These are phyloP conservation scores for Plasmopara halstedii DNA, from an alignment of 352 stramenopile species.

Conservation along the genomic window DNA sequence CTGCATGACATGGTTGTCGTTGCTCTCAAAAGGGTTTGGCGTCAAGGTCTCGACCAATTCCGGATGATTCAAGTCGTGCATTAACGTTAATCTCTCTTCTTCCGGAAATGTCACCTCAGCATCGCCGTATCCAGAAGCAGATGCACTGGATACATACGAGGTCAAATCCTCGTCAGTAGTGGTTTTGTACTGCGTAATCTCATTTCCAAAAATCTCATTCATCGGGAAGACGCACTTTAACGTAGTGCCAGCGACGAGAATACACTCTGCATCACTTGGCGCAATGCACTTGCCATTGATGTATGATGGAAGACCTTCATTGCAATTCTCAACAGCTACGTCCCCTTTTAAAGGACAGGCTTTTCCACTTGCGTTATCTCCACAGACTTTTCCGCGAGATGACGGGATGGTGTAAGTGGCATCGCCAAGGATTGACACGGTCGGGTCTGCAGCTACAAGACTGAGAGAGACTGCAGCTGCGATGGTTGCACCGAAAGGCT, in stretches of 20 bases:
- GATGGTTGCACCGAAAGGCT: conserved; percentile 15
- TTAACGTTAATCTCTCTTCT: conserved; percentile 12
- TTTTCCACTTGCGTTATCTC: conserved; percentile 10
- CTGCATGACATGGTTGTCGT: background rate
- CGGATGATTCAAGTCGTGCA: conserved; percentile 5
- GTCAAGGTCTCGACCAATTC: conserved; percentile 1
- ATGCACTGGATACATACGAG: conserved; percentile 3
- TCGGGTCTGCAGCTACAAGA: conserved; percentile 7
- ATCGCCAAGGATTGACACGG: conserved; percentile 31
- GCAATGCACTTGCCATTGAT: conserved; percentile 24
- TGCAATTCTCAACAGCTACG: conserved; percentile 14
- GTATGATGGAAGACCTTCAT: conserved; percentile 32
- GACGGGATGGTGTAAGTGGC: conserved; percentile 28
- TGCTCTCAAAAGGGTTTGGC: conserved; percentile 3
- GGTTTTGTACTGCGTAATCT: background rate
- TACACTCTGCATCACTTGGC: conserved; percentile 28
- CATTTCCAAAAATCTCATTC: background rate
- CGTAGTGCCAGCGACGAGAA: conserved; percentile 21
- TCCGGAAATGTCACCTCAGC: conserved; percentile 14
- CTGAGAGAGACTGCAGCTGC: conserved; percentile 11
- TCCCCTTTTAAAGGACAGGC: conserved; percentile 27
- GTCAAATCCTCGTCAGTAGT: conserved; percentile 1
- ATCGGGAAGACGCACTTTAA: conserved; percentile 26
- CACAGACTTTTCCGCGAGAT: conserved; percentile 14
- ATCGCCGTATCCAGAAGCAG: conserved; percentile 5